Conservation (phyloP, 805 yeast species). For the Barnettozyma vustinii region DNA sequence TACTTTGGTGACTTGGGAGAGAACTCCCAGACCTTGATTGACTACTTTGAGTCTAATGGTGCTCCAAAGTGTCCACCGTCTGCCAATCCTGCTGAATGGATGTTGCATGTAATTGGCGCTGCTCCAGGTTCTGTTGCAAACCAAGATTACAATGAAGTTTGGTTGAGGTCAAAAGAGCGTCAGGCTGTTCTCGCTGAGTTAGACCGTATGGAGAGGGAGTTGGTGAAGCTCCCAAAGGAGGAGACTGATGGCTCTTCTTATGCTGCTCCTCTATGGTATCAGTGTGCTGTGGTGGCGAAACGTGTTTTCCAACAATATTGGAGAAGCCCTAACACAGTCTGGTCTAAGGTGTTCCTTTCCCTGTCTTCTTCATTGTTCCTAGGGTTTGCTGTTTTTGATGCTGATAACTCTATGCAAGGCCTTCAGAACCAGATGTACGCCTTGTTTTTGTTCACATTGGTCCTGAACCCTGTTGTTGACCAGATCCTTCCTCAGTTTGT, state of each 20-base stretch:
- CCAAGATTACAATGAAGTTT: slow-evolving; percentile 70
- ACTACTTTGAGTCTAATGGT: slow-evolving; percentile 63
- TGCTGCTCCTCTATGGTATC: slow-evolving; percentile 41
- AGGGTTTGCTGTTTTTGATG: slow-evolving; percentile 71
- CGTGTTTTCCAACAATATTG: slow-evolving; percentile 62
- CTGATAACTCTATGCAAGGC: slow-evolving; percentile 57
- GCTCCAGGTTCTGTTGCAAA: slow-evolving; percentile 74
- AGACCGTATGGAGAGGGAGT: slow-evolving; percentile 57
- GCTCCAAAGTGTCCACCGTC: slow-evolving; percentile 59
- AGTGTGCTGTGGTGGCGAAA: slow-evolving; percentile 39
- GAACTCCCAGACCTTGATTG: slow-evolving; percentile 50
- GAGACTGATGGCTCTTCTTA: slow-evolving; percentile 33
- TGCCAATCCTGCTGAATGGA: slow-evolving; percentile 89
- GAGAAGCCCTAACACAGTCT: slow-evolving; percentile 60
- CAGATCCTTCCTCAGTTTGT: slow-evolving; percentile 62
- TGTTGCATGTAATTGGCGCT: slow-evolving; percentile 81
- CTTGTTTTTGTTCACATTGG: slow-evolving; percentile 59
- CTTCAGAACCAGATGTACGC: slow-evolving; percentile 81
- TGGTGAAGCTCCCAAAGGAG: slow-evolving; percentile 33
- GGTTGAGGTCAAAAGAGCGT: slow-evolving; percentile 68
- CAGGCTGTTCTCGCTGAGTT: slow-evolving; percentile 54
- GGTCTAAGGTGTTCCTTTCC: slow-evolving; percentile 53
- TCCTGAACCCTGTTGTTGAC: slow-evolving; percentile 51
- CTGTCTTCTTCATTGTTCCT: slow-evolving; percentile 55
- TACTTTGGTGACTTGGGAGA: slow-evolving; percentile 72